These are phyloP conservation scores for Emmonsia crescens DNA, from an alignment of 2,329 filamentous ascomycete species.

Conservation along the genomic window DNA sequence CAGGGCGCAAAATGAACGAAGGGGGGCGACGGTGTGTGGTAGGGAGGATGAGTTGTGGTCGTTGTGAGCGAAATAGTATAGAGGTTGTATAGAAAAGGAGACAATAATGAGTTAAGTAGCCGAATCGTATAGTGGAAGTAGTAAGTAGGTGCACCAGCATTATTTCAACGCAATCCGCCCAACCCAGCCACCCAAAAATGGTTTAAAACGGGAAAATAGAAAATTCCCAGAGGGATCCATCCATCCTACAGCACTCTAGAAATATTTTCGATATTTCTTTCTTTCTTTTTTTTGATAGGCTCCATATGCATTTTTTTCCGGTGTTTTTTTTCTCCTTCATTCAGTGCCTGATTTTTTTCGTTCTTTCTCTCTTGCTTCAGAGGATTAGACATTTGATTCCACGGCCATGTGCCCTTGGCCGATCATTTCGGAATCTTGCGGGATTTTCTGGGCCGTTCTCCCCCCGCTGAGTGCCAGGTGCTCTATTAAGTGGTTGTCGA, in stretches of 20 bases:
- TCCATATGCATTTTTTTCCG: not conserved
- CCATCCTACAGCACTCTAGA: too few species aligned
- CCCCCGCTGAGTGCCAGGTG: slow-evolving; percentile 26
- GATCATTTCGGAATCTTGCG: slow-evolving; percentile 30
- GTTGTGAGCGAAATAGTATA: not conserved
- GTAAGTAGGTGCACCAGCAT: not conserved
- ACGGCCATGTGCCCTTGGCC: slow-evolving; percentile 25
- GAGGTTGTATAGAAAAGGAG: not conserved
- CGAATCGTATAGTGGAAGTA: not conserved
- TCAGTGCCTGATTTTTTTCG: not conserved
- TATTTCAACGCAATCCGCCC: slow-evolving; percentile 1
- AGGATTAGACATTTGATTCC: slow-evolving; percentile 29
- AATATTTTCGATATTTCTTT: not conserved
- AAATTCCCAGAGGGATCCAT: not conserved
- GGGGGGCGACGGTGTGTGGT: not conserved
- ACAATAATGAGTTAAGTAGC: not conserved
- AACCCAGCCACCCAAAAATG: not conserved
- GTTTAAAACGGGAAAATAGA: not conserved
- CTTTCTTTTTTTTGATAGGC: not conserved
- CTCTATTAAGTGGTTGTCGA: slow-evolving; percentile 26
- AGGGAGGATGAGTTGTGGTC: not conserved
- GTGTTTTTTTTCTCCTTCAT: not conserved
- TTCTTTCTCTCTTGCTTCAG: slow-evolving; percentile 11
- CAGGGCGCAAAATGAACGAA: not conserved
- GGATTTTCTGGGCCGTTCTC: slow-evolving; percentile 30